Conservation (phyloP, 2,329 filamentous ascomycete genomes). For the Mycosphaerelloides madeirae region DNA sequence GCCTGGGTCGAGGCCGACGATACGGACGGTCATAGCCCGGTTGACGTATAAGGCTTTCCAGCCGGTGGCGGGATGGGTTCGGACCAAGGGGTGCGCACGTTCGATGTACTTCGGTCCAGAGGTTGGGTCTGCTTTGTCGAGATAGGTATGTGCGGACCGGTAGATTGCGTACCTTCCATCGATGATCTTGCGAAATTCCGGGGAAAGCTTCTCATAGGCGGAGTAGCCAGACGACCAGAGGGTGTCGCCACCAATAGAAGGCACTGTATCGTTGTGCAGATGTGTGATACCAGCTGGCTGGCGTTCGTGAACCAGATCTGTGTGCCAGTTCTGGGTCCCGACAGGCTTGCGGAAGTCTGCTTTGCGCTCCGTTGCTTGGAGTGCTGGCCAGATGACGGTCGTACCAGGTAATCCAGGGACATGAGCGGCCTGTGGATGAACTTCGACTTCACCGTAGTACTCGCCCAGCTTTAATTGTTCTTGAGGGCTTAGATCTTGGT, state of each 20-base stretch:
- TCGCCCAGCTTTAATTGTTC: slow-evolving; percentile 60
- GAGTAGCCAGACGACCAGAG: slow-evolving; percentile 68
- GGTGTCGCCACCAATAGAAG: slow-evolving; percentile 63
- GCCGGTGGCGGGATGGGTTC: slow-evolving; percentile 66
- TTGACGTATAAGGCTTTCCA: slow-evolving; percentile 74
- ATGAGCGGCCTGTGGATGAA: slow-evolving; percentile 67
- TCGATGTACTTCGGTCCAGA: slow-evolving; percentile 63
- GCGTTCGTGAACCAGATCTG: slow-evolving; percentile 65
- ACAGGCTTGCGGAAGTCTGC: slow-evolving; percentile 63
- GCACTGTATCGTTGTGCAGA: slow-evolving; percentile 47
- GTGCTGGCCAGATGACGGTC: slow-evolving; percentile 62
- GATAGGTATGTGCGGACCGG: slow-evolving; percentile 60
- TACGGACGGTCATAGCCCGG: slow-evolving; percentile 61
- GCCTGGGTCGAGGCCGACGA: slow-evolving; percentile 63
- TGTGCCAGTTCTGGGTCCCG: slow-evolving; percentile 64
- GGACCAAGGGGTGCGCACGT: slow-evolving; percentile 62
- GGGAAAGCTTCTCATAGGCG: slow-evolving; percentile 69
- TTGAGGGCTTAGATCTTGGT: slow-evolving; percentile 58
- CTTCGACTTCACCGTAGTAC: slow-evolving; percentile 60
- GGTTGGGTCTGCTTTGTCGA: slow-evolving; percentile 58
- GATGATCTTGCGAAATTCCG: slow-evolving; percentile 64
- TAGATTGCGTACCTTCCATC: slow-evolving; percentile 64
- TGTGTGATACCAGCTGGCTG: slow-evolving; percentile 57
- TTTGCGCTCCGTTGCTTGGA: slow-evolving; percentile 57
- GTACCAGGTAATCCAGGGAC: slow-evolving; percentile 63